Base-by-base conservation (phyloP, 2,329 filamentous ascomycete genomes). In the Diplodia corticola region DNA sequence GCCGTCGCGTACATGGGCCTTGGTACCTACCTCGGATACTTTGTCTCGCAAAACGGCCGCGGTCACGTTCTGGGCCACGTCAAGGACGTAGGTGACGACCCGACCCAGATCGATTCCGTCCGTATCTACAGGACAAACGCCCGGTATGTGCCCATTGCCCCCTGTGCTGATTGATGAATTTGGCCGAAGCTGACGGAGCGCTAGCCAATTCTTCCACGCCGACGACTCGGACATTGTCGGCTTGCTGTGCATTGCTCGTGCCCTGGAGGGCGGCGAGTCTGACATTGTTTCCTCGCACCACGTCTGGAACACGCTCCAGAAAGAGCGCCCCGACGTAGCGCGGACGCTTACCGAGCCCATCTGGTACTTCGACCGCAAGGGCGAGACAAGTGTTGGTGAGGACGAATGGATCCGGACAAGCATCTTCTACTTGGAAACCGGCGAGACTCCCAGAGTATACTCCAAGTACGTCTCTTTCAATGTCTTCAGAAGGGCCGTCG, bases 331-430 rank as follows among this genome's bases (percentile, higher is more conserved):
- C 0, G 92, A 94, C 72, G 89, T 96, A 1, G 89, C 91, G 0
- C 87, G 91, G 76, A 84, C 88, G 5, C 82, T 96, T 63, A 89
- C 90, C 1, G 80, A 89, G 75, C 92, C 92, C 0, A 87, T 92
- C 69, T 96, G 92, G 92, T 95, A 96, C 80, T 94, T 96, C 76
- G 92, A 96, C 78, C 89, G 92, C 64, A 96, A 96, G 81, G 92
- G 92, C 12, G 92, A 96, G 81, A 87, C 86, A 1, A 91, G 88
- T 24, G 80, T 83, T 15, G 92, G 91, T 13, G 84, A 96, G 77
- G 86, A 93, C 64, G 88, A 88, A 66, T 96, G 88, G 79, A 91
- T 92, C 71, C 83, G 84, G 50, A 87, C 89, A 35, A 84, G 86
- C 13, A 86, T 96, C 20, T 86, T 95, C 71, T 96, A 93, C 76